These are phyloP conservation scores for Durusdinium trenchii DNA, from an alignment of 73 alveolate genomes.

Conservation along the genomic window DNA sequence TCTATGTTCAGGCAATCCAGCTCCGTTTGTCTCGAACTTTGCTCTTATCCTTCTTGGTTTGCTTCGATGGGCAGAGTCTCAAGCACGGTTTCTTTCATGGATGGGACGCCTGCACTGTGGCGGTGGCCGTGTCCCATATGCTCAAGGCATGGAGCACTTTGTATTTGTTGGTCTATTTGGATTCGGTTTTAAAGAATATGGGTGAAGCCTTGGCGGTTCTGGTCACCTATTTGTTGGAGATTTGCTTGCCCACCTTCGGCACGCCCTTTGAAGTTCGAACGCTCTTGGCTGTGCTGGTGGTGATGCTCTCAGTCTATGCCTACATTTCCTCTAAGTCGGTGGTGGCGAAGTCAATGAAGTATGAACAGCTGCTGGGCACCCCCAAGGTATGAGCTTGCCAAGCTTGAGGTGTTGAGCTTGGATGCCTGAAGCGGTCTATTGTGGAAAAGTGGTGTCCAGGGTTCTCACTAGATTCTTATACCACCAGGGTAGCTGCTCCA, in stretches of 20 bases:
- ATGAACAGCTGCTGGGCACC: neutral
- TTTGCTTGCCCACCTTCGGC: slow-evolving; percentile 24
- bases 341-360: slow-evolving; percentile 35
- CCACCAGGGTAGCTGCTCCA: neutral
- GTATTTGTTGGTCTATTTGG: slow-evolving; percentile 68
- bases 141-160: slow-evolving; percentile 92
- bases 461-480: neutral
- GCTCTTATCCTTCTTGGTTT: slow-evolving; percentile 7
- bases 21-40: slow-evolving; percentile 52
- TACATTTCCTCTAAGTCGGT: slow-evolving; percentile 57
- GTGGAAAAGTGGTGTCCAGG: neutral
- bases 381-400: too few relatives aligned
- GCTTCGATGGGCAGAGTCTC: slow-evolving; percentile 58
- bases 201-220: slow-evolving; percentile 71
- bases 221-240: slow-evolving; percentile 70
- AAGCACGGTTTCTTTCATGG: slow-evolving; percentile 78
- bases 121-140: slow-evolving; percentile 73
- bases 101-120: slow-evolving; percentile 69
- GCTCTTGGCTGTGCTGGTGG: slow-evolving; percentile 70
- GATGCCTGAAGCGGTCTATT: neutral
- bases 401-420: neutral
- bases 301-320: slow-evolving; percentile 60
- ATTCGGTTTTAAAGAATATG: slow-evolving; percentile 72
- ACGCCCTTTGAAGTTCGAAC: slow-evolving; percentile 58
- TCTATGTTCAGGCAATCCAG: slow-evolving; percentile 67